A percentile compares a stretch with the other conserved stretches of the same genome.
phyloP scores from a whole-genome alignment of 148 eudicot species.

The Vaccinium vitisidaea region DNA sequence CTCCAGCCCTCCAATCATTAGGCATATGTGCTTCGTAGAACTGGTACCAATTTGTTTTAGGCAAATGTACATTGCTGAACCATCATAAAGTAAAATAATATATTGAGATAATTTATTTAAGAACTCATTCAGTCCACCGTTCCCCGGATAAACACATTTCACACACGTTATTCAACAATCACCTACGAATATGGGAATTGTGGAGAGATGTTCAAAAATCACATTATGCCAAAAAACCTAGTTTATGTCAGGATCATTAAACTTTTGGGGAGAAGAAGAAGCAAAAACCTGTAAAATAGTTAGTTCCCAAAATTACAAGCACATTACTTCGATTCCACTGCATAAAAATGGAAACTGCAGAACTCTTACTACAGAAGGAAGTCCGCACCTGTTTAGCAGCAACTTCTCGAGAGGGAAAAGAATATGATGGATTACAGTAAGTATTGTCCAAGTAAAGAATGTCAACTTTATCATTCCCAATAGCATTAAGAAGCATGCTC shows the following conservation, averaged over 20 bases:
- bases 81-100: background rate
- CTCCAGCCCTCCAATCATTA: background rate
- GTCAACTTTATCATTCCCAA: constrained; percentile 49
- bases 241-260: background rate
- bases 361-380: background rate
- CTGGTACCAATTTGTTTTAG: background rate
- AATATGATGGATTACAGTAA: constrained; percentile 66
- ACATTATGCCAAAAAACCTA: background rate
- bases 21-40: too few relatives aligned
- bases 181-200: background rate
- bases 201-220: background rate
- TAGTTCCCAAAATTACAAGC: background rate
- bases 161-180: background rate
- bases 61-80: background rate
- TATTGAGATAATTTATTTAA: background rate
- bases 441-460: constrained; percentile 76
- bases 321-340: background rate
- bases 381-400: constrained; percentile 66
- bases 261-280: background rate
- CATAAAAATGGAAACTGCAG: background rate
- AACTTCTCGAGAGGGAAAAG: constrained; percentile 69
- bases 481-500: constrained; percentile 57
- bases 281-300: background rate
- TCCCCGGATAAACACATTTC: background rate
- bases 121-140: background rate